Percentiles rank a stretch among this genome's conserved stretches.
Evolutionary conservation across 495 filamentous ascomycete species (phyloP).

Genomic region (Copromyces sp.): DNA sequence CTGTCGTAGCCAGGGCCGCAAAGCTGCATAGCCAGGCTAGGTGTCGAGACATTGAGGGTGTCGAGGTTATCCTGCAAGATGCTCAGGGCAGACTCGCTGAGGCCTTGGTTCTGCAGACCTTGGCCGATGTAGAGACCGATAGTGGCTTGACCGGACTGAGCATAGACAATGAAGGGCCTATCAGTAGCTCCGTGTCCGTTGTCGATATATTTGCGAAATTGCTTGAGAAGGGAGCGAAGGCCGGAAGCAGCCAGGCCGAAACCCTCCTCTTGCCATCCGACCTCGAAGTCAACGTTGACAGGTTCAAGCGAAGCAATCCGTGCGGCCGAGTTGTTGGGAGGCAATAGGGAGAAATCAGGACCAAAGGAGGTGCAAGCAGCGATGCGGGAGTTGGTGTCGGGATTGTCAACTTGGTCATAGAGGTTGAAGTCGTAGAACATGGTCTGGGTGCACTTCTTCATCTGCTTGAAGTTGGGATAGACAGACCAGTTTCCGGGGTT

Average conservation of each 20-base stretch:
- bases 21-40: slow-evolving; percentile 28
- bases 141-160: slow-evolving; percentile 5
- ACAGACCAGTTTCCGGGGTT: slow-evolving; percentile 24
- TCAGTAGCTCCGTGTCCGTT: background rate
- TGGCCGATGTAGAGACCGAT: slow-evolving; percentile 13
- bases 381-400: slow-evolving; percentile 16
- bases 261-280: slow-evolving; percentile 3
- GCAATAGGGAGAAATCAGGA: background rate
- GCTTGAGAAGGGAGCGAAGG: background rate
- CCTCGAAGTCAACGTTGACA: background rate
- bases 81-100: slow-evolving; percentile 16
- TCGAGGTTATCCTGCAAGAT: slow-evolving; percentile 9
- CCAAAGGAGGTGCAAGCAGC: slow-evolving; percentile 25
- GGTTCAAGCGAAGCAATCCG: background rate
- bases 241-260: background rate
- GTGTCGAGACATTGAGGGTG: slow-evolving; percentile 6
- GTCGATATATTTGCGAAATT: slow-evolving; percentile 5
- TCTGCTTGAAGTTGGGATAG: slow-evolving; percentile 19
- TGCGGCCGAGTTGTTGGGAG: background rate
- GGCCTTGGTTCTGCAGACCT: slow-evolving; percentile 17
- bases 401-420: slow-evolving; percentile 24
- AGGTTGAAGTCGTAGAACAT: slow-evolving; percentile 25
- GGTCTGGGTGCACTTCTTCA: slow-evolving; percentile 17
- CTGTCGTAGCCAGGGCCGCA: slow-evolving; percentile 17
- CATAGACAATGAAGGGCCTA: slow-evolving; percentile 3